A percentile compares a stretch with the other conserved stretches of the same genome.
These are phyloP conservation scores for Trametes cinnabarina DNA, from an alignment of 768 basidiomycete species.

Conservation along the genomic window DNA sequence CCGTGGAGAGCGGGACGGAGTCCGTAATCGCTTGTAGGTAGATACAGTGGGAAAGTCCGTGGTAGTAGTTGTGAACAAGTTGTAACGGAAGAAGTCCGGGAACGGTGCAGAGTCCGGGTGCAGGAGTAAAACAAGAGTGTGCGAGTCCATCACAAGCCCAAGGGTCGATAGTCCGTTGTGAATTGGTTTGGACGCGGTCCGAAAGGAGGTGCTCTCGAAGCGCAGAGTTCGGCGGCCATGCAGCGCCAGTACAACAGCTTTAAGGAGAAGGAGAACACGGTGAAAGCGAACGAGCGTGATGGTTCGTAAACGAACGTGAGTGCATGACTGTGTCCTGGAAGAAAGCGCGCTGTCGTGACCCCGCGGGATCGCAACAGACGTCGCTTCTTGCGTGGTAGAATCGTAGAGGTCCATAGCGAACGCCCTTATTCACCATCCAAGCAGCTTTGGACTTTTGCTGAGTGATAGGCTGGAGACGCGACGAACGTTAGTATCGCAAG, in stretches of 20 bases:
- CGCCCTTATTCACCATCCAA: constrained; percentile 24
- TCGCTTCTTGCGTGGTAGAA: constrained; percentile 4
- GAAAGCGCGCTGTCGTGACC: not conserved
- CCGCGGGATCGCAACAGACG: not conserved
- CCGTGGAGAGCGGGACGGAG: constrained; percentile 1
- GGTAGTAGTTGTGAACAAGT: constrained; percentile 1
- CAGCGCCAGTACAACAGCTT: constrained; percentile 16
- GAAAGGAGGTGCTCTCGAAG: constrained; percentile 19
- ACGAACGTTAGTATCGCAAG: not conserved
- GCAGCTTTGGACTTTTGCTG: constrained; percentile 29
- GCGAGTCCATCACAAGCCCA: constrained; percentile 16
- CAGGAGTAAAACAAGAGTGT: not conserved
- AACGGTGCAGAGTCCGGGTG: constrained; percentile 4
- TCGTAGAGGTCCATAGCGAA: constrained; percentile 7
- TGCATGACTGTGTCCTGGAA: constrained; percentile 13
- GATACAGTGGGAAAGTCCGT: constrained; percentile 15
- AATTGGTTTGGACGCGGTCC: constrained; percentile 13
- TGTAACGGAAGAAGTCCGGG: constrained; percentile 4
- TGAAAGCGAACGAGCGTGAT: constrained; percentile 18
- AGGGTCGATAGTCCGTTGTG: constrained; percentile 7
- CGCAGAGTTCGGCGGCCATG: constrained; percentile 13
- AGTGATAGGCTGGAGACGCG: constrained; percentile 25
- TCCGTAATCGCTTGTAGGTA: constrained; percentile 10
- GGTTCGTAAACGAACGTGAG: constrained; percentile 25
- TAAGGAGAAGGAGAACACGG: constrained; percentile 3